Evolutionary conservation across 352 stramenopile genomes (phyloP).

Genomic region (Phytophthora pseudosyringae): DNA sequence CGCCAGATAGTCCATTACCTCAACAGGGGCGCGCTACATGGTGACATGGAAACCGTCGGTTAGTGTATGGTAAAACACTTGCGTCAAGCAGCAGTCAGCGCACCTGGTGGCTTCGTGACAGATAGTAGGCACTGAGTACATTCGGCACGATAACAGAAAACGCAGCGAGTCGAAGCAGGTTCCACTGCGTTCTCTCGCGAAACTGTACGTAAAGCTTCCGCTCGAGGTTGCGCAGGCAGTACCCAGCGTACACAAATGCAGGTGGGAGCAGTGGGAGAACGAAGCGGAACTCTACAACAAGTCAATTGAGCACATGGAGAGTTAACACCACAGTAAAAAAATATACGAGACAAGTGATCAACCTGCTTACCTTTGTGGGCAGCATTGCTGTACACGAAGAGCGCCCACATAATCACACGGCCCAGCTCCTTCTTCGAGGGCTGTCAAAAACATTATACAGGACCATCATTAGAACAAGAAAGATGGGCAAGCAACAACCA

Average conservation of each 20-base stretch:
- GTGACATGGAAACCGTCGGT: neutral
- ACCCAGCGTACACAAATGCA: conserved; percentile 77
- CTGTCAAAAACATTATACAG: conserved; percentile 22
- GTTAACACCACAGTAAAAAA: neutral
- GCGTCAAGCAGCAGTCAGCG: neutral
- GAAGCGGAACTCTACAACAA: conserved; percentile 79
- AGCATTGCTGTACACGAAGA: conserved; percentile 81
- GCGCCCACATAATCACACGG: conserved; percentile 65
- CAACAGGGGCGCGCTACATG: conserved; percentile 63
- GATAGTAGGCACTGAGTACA: conserved; percentile 66
- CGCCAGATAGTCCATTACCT: conserved; percentile 85
- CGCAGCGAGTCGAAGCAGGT: conserved; percentile 55
- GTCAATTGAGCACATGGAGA: neutral
- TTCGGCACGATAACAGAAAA: conserved; percentile 72
- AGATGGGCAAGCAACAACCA: neutral
- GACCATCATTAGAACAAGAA: conserved; percentile 4
- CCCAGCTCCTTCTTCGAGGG: conserved; percentile 71
- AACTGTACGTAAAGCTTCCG: conserved; percentile 64
- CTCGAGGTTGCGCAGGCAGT: conserved; percentile 78
- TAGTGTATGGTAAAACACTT: neutral
- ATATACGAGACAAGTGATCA: neutral
- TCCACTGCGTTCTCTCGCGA: conserved; percentile 56
- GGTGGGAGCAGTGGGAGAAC: conserved; percentile 80
- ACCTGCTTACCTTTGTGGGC: conserved; percentile 76
- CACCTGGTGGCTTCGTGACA: conserved; percentile 69